phyloP scores from a whole-genome alignment of 441 rosid genomes.

The Euphorbia celastroides region DNA sequence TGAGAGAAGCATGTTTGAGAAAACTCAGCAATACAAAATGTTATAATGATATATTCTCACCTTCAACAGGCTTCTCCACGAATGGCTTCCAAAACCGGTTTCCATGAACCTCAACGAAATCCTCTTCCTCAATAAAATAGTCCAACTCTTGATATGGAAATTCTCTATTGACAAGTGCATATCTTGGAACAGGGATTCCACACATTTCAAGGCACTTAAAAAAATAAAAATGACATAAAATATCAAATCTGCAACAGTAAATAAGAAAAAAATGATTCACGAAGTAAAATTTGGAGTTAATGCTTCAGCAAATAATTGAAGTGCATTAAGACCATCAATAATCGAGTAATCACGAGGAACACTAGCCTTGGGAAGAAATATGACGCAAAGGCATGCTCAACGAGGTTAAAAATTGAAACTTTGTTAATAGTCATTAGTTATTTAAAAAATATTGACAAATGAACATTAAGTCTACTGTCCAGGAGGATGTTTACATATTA shows the following conservation, averaged over 20 bases:
- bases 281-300: background rate
- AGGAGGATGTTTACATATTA: constrained; percentile 29
- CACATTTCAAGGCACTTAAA: constrained; percentile 80
- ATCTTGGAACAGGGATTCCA: constrained; percentile 98
- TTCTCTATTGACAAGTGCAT: constrained; percentile 90
- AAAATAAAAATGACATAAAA: constrained; percentile 13
- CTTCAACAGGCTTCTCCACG: constrained; percentile 98
- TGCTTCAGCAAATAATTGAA: background rate
- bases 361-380: background rate
- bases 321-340: background rate
- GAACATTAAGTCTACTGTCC: background rate
- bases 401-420: background rate
- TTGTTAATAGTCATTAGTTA: too few relatives aligned
- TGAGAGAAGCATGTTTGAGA: background rate
- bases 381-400: background rate
- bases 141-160: constrained; percentile 81
- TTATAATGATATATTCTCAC: constrained; percentile 40
- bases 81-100: constrained; percentile 98
- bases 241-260: constrained; percentile 15
- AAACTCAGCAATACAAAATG: constrained; percentile 13
- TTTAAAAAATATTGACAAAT: too few relatives aligned
- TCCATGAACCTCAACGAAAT: constrained; percentile 96
- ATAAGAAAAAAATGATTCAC: constrained; percentile 8
- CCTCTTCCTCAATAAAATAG: constrained; percentile 91
- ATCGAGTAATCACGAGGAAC: background rate